Evolutionary conservation across 495 filamentous ascomycete species (phyloP), one percentile per base, ranked within the genome.

Genomic region (Podospora comata): DNA sequence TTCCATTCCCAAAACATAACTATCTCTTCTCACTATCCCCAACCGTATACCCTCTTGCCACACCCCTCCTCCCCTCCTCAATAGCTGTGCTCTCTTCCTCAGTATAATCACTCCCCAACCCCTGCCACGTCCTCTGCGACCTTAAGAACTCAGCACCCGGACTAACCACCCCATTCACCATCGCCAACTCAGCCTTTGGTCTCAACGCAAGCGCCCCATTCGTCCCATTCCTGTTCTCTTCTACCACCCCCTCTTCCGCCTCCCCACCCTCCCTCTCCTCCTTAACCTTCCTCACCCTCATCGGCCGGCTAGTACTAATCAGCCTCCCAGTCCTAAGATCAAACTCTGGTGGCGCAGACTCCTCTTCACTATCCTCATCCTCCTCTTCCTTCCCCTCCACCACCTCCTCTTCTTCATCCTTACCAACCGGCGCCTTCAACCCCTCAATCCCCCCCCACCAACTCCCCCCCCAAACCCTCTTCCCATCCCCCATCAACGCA

Each of bases 321-420:
- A 97, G 91, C 70, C 87, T 87, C 18, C 95, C 95, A 18, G 92
- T 97, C 18, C 94, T 82, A 0, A 98, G 83, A 78, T 99, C 93
- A 73, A 94, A 98, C 70, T 97, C 93, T 20, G 95, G 95, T 18
- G 95, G 92, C 39, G 84, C 81, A 2, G 82, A 83, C 64, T 84
- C 84, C 32, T 82, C 82, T 11, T 81, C 79, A 20, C 69, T 75
- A 23, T 77, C 73, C 57, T 72, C 73, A 0, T 57, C 59, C 13
- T 68, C 68, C 18, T 65, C 73, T 54, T 67, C 66, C 4, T 62
- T 71, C n/a, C 64, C 68, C 5, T 64, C 55, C n/a, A 28, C 53
- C 62, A 54, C 66, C 32, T 65, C 71, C 39, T 70, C 64, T 27
- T 39, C n/a, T 48, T 66, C 15, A 4, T 39, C 60, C 1, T n/a